Evolutionary conservation across 139 green algal species (phyloP), one percentile per base, ranked within the genome.

Genomic region (Closterium sp.): DNA sequence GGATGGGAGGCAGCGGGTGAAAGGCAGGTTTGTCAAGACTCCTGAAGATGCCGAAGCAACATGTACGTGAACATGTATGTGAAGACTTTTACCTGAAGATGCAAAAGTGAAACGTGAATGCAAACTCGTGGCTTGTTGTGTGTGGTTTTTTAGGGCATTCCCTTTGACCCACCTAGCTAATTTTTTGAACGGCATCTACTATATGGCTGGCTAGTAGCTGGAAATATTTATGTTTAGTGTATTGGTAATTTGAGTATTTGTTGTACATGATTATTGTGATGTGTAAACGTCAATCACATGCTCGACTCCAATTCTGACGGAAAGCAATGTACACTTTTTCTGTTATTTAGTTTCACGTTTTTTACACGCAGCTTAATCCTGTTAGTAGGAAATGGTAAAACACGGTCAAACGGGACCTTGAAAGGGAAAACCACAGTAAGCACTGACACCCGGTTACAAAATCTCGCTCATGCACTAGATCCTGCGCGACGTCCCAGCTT

Each of bases 21-120:
- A 94, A n/a, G 94, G 94, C 25, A 38, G 94, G 4, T 96, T 96
- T 91, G 88, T 91, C 6, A 91, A 91, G 35, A 76, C 55, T 76
- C 12, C 4, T 76, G 55, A 76, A 2, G 55, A 19, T 3, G 55
- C 55, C 4, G 55, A 76, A 76, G 55, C 55, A 76, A 76, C 55
- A 16, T 76, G 55, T 76, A 76, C 55, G 4, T 76, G 55, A 76
- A 76, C 25, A 38, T 93, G 4, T 96, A 95, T 91, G 88, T 91
- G 16, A 91, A 91, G 35, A 76, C 55, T 76, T n/a, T n/a, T n/a
- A n/a, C 12, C 4, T 76, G 55, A 76, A 2, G 55, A 19, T 3
- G 25, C 55, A 76, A 12, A 66, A 2, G 16, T 66, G 38, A 66
- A 66, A 10, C 38, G 38, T 6, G 55, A 76, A 55, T 55, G 2